Conservation (phyloP, 2,329 filamentous ascomycete species). For the Fulvia fulva region DNA sequence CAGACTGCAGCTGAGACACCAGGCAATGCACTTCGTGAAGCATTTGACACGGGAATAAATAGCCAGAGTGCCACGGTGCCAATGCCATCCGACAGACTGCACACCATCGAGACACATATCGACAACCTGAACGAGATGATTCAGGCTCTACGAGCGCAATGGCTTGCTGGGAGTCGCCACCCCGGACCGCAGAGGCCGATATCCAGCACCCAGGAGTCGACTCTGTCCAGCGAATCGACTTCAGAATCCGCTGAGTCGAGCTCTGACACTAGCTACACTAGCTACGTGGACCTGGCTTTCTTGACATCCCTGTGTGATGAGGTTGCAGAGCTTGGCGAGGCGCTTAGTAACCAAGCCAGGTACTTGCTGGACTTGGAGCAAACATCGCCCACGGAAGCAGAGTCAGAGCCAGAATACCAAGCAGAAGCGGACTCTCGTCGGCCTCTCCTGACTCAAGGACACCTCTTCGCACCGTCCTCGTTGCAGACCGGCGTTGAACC, state of each 20-base stretch:
- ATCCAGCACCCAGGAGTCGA: not conserved
- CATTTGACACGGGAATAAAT: slow-evolving; percentile 1
- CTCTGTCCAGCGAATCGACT: not conserved
- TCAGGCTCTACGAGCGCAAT: slow-evolving; percentile 1
- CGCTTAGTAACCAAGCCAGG: slow-evolving; percentile 1
- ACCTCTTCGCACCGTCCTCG: not conserved
- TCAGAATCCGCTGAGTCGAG: not conserved
- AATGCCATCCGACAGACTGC: slow-evolving; percentile 5
- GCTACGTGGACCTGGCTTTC: slow-evolving; percentile 4
- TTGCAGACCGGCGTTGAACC: not conserved
- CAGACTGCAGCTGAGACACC: slow-evolving; percentile 3
- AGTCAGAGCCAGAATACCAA: not conserved
- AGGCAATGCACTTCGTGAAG: slow-evolving; percentile 5
- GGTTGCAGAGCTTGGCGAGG: slow-evolving; percentile 10
- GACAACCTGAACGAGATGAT: slow-evolving; percentile 11
- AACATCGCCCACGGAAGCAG: not conserved
- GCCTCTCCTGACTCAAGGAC: not conserved
- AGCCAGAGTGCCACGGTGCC: not conserved
- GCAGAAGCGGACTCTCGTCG: not conserved
- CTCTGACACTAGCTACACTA: not conserved
- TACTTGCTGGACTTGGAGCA: not conserved
- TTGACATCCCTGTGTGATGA: slow-evolving; percentile 6
- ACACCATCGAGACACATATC: slow-evolving; percentile 10
- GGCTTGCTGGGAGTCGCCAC: not conserved
- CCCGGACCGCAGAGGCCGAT: not conserved